These are phyloP conservation scores for Tolypocladium ovalisporum DNA, from an alignment of 2,329 filamentous ascomycete genomes.

Conservation along the genomic window DNA sequence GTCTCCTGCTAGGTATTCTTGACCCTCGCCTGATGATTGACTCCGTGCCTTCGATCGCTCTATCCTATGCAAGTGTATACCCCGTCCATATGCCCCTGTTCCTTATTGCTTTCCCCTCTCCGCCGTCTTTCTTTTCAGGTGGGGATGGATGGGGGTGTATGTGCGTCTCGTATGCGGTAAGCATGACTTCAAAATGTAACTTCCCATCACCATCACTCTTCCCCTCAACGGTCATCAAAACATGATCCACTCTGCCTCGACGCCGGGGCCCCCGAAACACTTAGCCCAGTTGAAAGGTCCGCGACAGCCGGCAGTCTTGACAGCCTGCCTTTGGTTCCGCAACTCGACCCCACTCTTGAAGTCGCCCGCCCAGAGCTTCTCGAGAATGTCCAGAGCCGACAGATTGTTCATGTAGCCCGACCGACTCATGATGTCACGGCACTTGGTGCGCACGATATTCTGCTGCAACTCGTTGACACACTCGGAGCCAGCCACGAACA, in stretches of 20 bases:
- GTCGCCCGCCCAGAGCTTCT: constrained; percentile 67
- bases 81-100: background rate
- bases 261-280: constrained; percentile 43
- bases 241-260: constrained; percentile 58
- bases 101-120: background rate
- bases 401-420: constrained; percentile 93
- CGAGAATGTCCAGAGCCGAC: constrained; percentile 72
- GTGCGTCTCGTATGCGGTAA: background rate
- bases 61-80: background rate
- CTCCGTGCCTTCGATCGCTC: background rate
- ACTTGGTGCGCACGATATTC: constrained; percentile 66
- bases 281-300: constrained; percentile 48
- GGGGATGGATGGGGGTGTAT: background rate
- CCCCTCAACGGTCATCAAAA: constrained; percentile 32
- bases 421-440: constrained; percentile 75
- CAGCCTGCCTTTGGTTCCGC: constrained; percentile 14
- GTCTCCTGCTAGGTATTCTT: background rate
- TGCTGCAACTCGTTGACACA: constrained; percentile 75
- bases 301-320: constrained; percentile 24
- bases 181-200: background rate
- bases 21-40: background rate
- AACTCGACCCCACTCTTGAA: constrained; percentile 24
- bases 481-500: constrained; percentile 84
- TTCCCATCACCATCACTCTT: background rate
- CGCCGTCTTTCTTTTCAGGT: background rate